These are phyloP conservation scores for Zygnema cylindricum DNA, from an alignment of 139 green algal genomes.

Conservation along the genomic window DNA sequence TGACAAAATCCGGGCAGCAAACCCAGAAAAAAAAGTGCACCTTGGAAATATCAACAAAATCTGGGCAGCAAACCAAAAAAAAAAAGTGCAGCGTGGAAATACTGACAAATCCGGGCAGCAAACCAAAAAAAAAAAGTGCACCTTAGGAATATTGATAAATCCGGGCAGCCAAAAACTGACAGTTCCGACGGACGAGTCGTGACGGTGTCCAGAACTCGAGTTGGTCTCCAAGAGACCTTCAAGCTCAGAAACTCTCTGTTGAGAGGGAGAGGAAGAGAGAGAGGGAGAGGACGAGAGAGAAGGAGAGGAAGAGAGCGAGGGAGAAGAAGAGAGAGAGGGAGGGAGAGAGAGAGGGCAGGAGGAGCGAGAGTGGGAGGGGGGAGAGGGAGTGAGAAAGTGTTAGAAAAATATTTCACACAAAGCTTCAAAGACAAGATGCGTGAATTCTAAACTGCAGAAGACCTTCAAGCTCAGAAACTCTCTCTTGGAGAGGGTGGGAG, in stretches of 20 bases:
- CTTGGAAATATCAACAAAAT: too few relatives aligned
- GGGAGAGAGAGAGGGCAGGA: background rate
- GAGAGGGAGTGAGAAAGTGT: background rate
- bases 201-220: background rate
- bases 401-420: too few relatives aligned
- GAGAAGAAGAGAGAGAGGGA: constrained; percentile 3
- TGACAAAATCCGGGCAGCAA: too few relatives aligned
- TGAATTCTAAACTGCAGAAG: too few relatives aligned
- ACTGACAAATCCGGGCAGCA: too few relatives aligned
- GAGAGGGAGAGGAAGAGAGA: background rate
- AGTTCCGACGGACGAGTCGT: constrained; percentile 40
- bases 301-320: background rate
- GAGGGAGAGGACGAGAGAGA: background rate
- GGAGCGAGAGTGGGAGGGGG: background rate
- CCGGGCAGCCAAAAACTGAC: constrained; percentile 39
- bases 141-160: constrained; percentile 25
- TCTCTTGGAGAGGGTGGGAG: too few relatives aligned
- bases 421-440: too few relatives aligned
- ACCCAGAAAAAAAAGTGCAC: too few relatives aligned
- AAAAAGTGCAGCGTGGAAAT: too few relatives aligned
- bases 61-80: too few relatives aligned
- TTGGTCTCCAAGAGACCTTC: background rate
- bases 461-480: too few relatives aligned
- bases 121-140: too few relatives aligned
- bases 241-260: background rate